A percentile compares a stretch with the other conserved stretches of the same genome.
Evolutionary conservation across 805 yeast genomes (phyloP).

Genomic region (Lachancea dasiensis): DNA sequence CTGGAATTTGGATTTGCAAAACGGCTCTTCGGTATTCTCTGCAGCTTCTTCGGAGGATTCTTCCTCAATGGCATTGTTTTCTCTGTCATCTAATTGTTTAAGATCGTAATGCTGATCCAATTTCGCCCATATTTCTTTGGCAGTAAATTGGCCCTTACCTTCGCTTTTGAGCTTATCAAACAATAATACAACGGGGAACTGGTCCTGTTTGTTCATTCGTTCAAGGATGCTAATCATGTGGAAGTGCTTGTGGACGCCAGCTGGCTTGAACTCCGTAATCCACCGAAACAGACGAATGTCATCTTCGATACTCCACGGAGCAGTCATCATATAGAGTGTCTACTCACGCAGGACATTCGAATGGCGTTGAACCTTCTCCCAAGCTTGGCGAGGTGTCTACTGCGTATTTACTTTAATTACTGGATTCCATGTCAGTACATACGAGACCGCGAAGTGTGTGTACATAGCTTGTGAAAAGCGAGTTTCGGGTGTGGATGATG

Average conservation of each 20-base stretch:
- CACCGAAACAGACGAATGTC: slow-evolving; percentile 58
- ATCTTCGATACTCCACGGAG: slow-evolving; percentile 53
- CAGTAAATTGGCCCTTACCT: slow-evolving; percentile 34
- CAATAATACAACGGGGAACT: slow-evolving; percentile 32
- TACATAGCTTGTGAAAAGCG: too few species aligned
- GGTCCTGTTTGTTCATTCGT: slow-evolving; percentile 37
- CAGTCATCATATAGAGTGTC: slow-evolving; percentile 7
- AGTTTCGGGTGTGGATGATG: too few species aligned
- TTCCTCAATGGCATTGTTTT: slow-evolving; percentile 24
- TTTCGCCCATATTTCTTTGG: slow-evolving; percentile 52
- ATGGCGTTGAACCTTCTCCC: too few species aligned
- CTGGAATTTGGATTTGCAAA: slow-evolving; percentile 3
- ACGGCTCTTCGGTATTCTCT: too few species aligned
- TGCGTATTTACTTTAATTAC: too few species aligned
- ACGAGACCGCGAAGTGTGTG: too few species aligned
- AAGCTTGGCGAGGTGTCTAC: too few species aligned
- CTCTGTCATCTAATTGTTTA: slow-evolving; percentile 51
- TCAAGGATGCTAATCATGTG: slow-evolving; percentile 35
- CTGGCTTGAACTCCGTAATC: slow-evolving; percentile 62
- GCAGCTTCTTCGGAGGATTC: too few species aligned
- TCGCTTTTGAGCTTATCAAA: slow-evolving; percentile 12
- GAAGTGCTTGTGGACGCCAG: slow-evolving; percentile 46
- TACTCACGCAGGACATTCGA: too few species aligned
- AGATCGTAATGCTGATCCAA: slow-evolving; percentile 50
- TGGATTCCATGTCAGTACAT: too few species aligned